Base-by-base conservation (phyloP, 768 basidiomycete genomes). In the Paxillus rubicundulus region DNA sequence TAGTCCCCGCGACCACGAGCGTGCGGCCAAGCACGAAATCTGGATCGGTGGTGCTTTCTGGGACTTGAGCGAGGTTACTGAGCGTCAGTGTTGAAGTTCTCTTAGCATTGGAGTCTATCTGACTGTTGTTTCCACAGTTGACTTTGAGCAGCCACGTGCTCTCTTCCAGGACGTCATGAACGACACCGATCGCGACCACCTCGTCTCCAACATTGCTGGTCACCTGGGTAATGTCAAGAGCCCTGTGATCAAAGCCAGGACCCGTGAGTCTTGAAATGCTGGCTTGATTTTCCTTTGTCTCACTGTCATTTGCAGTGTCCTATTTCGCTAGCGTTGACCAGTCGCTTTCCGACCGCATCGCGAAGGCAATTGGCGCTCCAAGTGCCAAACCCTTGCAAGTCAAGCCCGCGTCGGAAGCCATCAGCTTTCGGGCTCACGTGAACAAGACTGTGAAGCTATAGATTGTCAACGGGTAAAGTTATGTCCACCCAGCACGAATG, bases 251-350 rank as follows among this genome's bases (percentile, higher is more conserved):
- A 84, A 80, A 69, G 76, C 74, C 16, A 78, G 81, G 62, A 83
- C 88, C 67, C 75, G 89, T 90, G 71, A 49, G 86, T 79, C 14
- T 18, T 27, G 2, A 21, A 24, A 48, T 39, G 30, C 18, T 14
- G 36, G 37, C 30, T 18, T 4, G 18, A 27, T 4, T 9, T 34
- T 14, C 20, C 10, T 49, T 39, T 37, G 17, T 50, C 49, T 55
- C 41, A 55, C 30, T 9, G 17, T 44, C 28, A 14, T 47, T 33
- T 50, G 0, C 47, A 89, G 88, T 91, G 36, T 80, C 86, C 27
- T 85, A 88, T 54, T 94, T 86, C 80, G 85, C 89, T 38, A 82
- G 82, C 46, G 84, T 97, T 51, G 81, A 87, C 66, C 86, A 89
- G 63, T 76, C 72, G 10, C 74, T 95, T 33, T 85, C 84, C 4